A percentile compares a stretch with the other conserved stretches of the same genome.
Evolutionary conservation across 306 rosid genomes (phyloP).

Genomic region (Astragalus glycyphyllos): DNA sequence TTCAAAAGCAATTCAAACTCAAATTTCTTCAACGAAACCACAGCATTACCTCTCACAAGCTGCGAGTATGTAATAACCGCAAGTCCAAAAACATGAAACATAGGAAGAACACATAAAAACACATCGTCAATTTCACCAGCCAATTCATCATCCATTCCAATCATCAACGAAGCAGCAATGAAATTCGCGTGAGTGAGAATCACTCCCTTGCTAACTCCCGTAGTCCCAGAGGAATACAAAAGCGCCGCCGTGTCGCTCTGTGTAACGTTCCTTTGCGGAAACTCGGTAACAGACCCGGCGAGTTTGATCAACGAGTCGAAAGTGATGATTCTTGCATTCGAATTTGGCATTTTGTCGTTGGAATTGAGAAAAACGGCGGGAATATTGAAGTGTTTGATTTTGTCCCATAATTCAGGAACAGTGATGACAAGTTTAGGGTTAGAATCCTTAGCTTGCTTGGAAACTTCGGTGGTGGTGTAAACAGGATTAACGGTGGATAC

Average conservation of each 20-base stretch:
- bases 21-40: slow-evolving; percentile 64
- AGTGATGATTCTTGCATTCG: neutral
- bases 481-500: slow-evolving; percentile 78
- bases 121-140: slow-evolving; percentile 46
- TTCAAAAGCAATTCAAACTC: slow-evolving; percentile 65
- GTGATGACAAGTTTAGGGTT: slow-evolving; percentile 76
- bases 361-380: slow-evolving; percentile 61
- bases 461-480: slow-evolving; percentile 66
- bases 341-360: neutral
- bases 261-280: slow-evolving; percentile 49
- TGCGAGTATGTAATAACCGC: slow-evolving; percentile 58
- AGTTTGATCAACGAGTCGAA: slow-evolving; percentile 55
- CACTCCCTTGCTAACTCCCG: slow-evolving; percentile 87
- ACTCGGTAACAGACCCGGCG: slow-evolving; percentile 51
- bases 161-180: slow-evolving; percentile 67
- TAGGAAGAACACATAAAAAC: slow-evolving; percentile 75
- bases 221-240: slow-evolving; percentile 89
- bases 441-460: slow-evolving; percentile 73
- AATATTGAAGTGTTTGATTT: slow-evolving; percentile 56
- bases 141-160: slow-evolving; percentile 62
- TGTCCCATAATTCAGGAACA: slow-evolving; percentile 66
- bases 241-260: slow-evolving; percentile 79
- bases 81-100: slow-evolving; percentile 88
- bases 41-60: slow-evolving; percentile 68
- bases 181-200: slow-evolving; percentile 71